phyloP scores from a whole-genome alignment of 2,329 filamentous ascomycete species.

The Cordyceps pruinosa region DNA sequence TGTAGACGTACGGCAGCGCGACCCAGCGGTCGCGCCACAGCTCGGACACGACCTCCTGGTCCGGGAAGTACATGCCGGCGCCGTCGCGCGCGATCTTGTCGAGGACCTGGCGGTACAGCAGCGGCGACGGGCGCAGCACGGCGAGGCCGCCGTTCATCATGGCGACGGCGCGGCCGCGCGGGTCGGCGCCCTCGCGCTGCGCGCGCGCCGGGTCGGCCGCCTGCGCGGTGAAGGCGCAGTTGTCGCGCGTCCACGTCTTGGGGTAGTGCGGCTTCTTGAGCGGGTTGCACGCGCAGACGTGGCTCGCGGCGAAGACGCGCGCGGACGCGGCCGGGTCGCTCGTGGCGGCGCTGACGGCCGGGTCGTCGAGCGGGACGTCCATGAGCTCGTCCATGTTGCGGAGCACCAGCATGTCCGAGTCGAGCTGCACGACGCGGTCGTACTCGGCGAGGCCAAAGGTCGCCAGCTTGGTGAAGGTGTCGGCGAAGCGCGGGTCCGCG shows the following conservation, averaged over 20 bases:
- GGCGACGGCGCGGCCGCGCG: constrained; percentile 40
- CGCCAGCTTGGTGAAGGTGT: constrained; percentile 83
- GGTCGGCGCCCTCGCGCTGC: constrained; percentile 38
- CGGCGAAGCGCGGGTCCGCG: constrained; percentile 77
- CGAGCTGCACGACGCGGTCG: constrained; percentile 72
- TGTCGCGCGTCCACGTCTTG: constrained; percentile 52
- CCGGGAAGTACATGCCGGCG: constrained; percentile 48
- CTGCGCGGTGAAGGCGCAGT: constrained; percentile 54
- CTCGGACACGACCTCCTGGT: constrained; percentile 51
- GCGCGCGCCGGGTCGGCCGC: constrained; percentile 40
- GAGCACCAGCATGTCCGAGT: constrained; percentile 80
- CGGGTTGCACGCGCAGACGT: constrained; percentile 84
- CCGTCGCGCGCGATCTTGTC: constrained; percentile 42
- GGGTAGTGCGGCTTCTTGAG: constrained; percentile 74
- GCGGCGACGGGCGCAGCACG: constrained; percentile 46
- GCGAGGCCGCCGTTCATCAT: constrained; percentile 49
- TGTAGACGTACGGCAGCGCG: constrained; percentile 53
- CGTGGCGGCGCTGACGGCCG: constrained; percentile 18
- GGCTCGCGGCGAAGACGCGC: constrained; percentile 72
- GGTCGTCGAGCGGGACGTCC: constrained; percentile 64
- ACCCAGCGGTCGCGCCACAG: constrained; percentile 51
- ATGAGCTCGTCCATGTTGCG: constrained; percentile 90
- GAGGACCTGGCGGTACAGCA: constrained; percentile 44
- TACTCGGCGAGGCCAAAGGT: constrained; percentile 73
- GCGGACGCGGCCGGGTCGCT: constrained; percentile 33